These are phyloP conservation scores for Fonsecaea erecta DNA, from an alignment of 2,329 filamentous ascomycete species.

Conservation along the genomic window DNA sequence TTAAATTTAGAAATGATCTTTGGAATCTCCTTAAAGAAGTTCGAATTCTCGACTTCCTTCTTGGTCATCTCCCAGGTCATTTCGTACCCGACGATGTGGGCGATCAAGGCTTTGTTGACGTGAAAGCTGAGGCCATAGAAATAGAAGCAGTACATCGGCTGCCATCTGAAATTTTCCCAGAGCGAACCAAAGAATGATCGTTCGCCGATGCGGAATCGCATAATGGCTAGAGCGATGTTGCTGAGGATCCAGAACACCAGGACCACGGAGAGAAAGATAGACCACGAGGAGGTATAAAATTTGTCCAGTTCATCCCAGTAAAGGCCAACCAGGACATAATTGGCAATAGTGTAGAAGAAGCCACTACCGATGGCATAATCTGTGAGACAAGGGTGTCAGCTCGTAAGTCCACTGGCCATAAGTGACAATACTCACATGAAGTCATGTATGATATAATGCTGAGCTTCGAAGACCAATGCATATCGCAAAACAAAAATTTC, in stretches of 20 bases:
- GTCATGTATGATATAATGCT: slow-evolving; percentile 71
- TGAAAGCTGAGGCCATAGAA: slow-evolving; percentile 72
- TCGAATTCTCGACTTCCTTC: slow-evolving; percentile 74
- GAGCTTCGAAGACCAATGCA: slow-evolving; percentile 62
- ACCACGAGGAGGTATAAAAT: slow-evolving; percentile 68
- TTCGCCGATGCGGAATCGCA: slow-evolving; percentile 66
- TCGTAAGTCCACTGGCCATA: slow-evolving; percentile 50
- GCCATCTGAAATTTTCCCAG: slow-evolving; percentile 66
- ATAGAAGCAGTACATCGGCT: slow-evolving; percentile 71
- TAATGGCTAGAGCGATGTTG: slow-evolving; percentile 64
- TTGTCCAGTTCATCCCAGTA: slow-evolving; percentile 68
- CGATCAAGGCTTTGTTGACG: slow-evolving; percentile 75
- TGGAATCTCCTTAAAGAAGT: slow-evolving; percentile 82
- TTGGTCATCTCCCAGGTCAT: slow-evolving; percentile 84
- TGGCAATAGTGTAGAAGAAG: slow-evolving; percentile 66
- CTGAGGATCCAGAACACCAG: slow-evolving; percentile 67
- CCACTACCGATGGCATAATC: slow-evolving; percentile 70
- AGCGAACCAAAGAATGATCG: slow-evolving; percentile 56
- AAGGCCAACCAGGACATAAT: slow-evolving; percentile 74
- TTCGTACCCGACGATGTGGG: slow-evolving; percentile 82
- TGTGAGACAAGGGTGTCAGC: slow-evolving; percentile 24
- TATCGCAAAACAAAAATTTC: slow-evolving; percentile 72
- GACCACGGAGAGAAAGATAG: slow-evolving; percentile 50
- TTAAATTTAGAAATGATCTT: slow-evolving; percentile 80
- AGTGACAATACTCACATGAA: slow-evolving; percentile 39